phyloP scores from a whole-genome alignment of 345 rosid species.

The Eutrema heterophyllum region DNA sequence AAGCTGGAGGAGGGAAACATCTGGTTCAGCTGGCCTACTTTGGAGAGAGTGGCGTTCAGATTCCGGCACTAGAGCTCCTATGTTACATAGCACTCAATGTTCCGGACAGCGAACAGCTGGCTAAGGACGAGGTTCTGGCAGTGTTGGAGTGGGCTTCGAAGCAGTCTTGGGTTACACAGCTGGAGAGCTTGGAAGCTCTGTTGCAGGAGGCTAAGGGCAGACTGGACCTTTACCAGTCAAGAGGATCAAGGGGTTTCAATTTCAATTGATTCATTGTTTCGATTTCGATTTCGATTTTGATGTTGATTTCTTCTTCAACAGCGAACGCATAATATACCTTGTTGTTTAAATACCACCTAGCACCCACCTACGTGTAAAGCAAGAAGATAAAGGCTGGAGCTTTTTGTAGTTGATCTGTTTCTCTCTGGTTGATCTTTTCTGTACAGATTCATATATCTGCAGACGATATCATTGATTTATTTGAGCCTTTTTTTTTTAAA shows the following conservation, averaged over 20 bases:
- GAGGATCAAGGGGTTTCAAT: conserved; percentile 69
- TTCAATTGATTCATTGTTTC: conserved; percentile 43
- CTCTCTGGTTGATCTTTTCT: background rate
- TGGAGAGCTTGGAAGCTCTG: conserved; percentile 46
- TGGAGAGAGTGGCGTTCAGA: conserved; percentile 70
- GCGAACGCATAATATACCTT: background rate
- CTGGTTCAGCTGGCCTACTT: conserved; percentile 85
- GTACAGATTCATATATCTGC: conserved; percentile 19
- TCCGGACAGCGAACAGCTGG: conserved; percentile 88
- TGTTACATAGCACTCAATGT: conserved; percentile 75
- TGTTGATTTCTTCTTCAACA: conserved; percentile 2
- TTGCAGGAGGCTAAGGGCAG: conserved; percentile 67
- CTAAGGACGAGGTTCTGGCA: conserved; percentile 62
- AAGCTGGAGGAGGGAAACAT: conserved; percentile 79
- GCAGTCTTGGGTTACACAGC: conserved; percentile 56
- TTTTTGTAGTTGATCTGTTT: conserved; percentile 19
- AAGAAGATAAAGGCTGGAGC: conserved; percentile 22
- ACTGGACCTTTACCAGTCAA: conserved; percentile 85
- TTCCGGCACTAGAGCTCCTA: conserved; percentile 57
- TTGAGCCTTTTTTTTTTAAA: background rate
- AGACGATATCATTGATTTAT: background rate
- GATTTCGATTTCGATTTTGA: conserved; percentile 1
- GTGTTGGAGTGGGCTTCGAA: conserved; percentile 93
- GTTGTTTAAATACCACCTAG: conserved; percentile 7
- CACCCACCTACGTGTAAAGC: conserved; percentile 18